Evolutionary conservation across 192 early-diverging fungal species (phyloP).

Genomic region (Blastocladiella britannica): DNA sequence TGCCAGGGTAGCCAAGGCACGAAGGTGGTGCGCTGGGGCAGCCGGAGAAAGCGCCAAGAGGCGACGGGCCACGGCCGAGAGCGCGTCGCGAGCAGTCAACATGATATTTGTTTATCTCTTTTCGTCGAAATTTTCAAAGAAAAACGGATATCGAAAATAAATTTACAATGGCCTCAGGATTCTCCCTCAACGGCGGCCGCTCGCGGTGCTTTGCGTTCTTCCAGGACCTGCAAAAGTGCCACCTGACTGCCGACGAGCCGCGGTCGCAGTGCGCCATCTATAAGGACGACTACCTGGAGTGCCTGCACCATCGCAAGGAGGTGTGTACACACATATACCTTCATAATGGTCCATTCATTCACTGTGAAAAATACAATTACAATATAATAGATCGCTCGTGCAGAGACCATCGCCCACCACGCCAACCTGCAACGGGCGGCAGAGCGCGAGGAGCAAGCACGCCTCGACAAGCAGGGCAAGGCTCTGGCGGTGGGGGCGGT

Average conservation of each 20-base stretch:
- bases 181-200: conserved; percentile 30
- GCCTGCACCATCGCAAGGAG: conserved; percentile 35
- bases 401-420: background rate
- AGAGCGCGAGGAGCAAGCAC: background rate
- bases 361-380: too few relatives aligned
- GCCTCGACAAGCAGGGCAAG: background rate
- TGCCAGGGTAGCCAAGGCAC: too few relatives aligned
- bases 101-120: too few relatives aligned
- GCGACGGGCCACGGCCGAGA: too few relatives aligned
- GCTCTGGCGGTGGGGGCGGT: background rate
- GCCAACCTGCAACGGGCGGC: background rate
- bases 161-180: conserved; percentile 25
- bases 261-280: conserved; percentile 16
- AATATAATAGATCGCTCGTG: background rate
- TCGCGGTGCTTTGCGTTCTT: conserved; percentile 38
- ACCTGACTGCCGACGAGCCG: conserved; percentile 20
- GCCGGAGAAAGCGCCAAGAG: too few relatives aligned
- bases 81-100: too few relatives aligned
- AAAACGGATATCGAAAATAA: too few relatives aligned
- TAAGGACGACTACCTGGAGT: conserved; percentile 39
- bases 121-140: too few relatives aligned
- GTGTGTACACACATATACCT: too few relatives aligned
- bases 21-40: too few relatives aligned
- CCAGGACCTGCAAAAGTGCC: conserved; percentile 35
- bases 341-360: too few relatives aligned